These are phyloP conservation scores for Blastobotrys aristatus DNA, from an alignment of 1,139 yeast genomes.

Conservation along the genomic window DNA sequence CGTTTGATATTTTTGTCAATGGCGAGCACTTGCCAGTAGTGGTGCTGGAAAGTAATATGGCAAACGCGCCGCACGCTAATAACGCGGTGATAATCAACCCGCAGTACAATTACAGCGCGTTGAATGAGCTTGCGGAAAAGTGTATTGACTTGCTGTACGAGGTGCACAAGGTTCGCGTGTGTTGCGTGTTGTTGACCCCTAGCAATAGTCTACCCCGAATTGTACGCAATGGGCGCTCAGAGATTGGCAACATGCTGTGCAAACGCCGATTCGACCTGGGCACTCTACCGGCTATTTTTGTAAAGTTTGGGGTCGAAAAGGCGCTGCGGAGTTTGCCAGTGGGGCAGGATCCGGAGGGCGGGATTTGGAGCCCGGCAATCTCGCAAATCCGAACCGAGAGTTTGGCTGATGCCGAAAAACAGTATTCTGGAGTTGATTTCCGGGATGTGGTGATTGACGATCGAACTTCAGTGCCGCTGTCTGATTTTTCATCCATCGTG, in stretches of 20 bases:
- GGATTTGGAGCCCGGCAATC: constrained; percentile 77
- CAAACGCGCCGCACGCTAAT: constrained; percentile 26
- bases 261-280: constrained; percentile 79
- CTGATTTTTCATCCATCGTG: constrained; percentile 66
- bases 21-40: constrained; percentile 84
- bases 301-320: constrained; percentile 68
- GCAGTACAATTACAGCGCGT: constrained; percentile 35
- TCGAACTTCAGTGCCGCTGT: constrained; percentile 65
- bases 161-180: constrained; percentile 70
- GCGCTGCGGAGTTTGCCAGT: constrained; percentile 67
- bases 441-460: constrained; percentile 72
- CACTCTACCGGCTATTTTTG: constrained; percentile 65
- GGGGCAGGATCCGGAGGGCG: constrained; percentile 76
- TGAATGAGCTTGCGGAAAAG: constrained; percentile 70
- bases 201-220: constrained; percentile 82
- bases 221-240: constrained; percentile 76
- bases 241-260: constrained; percentile 90
- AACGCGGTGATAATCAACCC: background rate
- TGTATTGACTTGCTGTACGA: constrained; percentile 66
- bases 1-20: constrained; percentile 81
- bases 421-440: constrained; percentile 74
- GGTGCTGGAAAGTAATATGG: constrained; percentile 78
- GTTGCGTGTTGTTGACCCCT: constrained; percentile 77
- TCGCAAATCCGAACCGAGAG: constrained; percentile 55
- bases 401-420: constrained; percentile 47